Evolutionary conservation across 139 green algal species (phyloP), one percentile per base, ranked within the genome.

Genomic region (Volvox reticuliferus): DNA sequence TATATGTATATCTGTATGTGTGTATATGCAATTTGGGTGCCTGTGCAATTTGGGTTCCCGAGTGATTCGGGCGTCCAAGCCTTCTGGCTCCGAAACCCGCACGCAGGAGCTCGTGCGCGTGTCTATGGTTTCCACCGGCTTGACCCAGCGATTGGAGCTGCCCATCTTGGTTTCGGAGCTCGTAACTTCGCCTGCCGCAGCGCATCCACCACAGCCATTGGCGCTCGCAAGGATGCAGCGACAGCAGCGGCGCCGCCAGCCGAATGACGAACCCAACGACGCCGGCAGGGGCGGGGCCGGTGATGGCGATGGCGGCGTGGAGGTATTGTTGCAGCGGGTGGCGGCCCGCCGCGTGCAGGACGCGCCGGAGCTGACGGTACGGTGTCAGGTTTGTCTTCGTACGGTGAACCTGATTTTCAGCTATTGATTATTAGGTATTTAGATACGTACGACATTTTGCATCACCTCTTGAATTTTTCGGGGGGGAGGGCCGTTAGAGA

Each of bases 91-190:
- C 44, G 44, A 55, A 55, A 55, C 44, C 44, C 44, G 44, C 44
- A 55, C 44, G 44, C 71, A 93, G 82, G 94, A 96, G 26, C 93
- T 97, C 78, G 78, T 95, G 63, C 79, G 86, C 3, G 95, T 93
- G 14, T 77, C 91, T 35, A 86, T 95, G 86, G 26, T 92, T 19
- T 20, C 83, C 61, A 93, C 94, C 26, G 94, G 93, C 62, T 44
- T 85, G 33, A 44, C 63, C 0, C 78, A n/a, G 44, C 61, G 75
- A 78, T 80, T 96, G 79, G 33, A 85, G 55, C 87, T 95, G 90
- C 91, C 93, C 0, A 61, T 94, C 44, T 77, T 82, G 24, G 36
- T 95, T 6, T 91, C 87, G 33, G 93, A 95, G 75, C 91, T 94
- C 19, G 88, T 88, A 2, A 44, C 33, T 65, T 81, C 67, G 1